Evolutionary conservation across 129 eudicot species (phyloP), one percentile per base, ranked within the genome.

Genomic region (Escallonia rubra): DNA sequence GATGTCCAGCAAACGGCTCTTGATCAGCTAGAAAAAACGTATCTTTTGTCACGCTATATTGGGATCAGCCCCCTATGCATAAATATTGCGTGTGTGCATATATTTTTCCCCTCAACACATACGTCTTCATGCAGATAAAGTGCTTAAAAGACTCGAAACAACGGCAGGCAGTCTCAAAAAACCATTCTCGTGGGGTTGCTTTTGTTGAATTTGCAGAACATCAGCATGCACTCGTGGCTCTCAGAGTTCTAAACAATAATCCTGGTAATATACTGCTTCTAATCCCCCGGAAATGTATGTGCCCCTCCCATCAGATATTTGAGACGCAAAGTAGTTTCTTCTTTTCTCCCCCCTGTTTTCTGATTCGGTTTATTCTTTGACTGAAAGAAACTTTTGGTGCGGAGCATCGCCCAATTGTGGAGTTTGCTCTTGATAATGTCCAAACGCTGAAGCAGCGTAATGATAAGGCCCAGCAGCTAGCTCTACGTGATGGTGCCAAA

Each of bases 371-470:
- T 64, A 6, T 2, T 66, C 42, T 64, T 50, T 16, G 61, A 43
- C 57, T 59, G 56, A 16, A 86, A 94, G 99, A 70, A 63, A 82
- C 93, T 64, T 94, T 94, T 81, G 94, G 85, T 61, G 57, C 89
- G 1, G 93, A 89, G 75, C 99, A 85, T 74, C 97, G 99, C 12
- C 99, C 99, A 34, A 87, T 94, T 61, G 99, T 94, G 85, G 99
- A 90, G 84, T 94, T 94, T 63, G 97, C 99, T 61, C 81, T 94
- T 41, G 99, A 94, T 53, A 87, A 94, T 72, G 72, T 87, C 65
- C 96, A 89, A 43, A 94, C 78, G 40, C 76, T 94, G 74, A 87
- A 83, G 76, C 89, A 75, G n/a, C 89, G 97, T 12, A 60, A 80
- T 62, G 86, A 83, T 50, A 92, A 86, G 83, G 75, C 86, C 45